Evolutionary conservation across 805 yeast species (phyloP).

Genomic region (Pichia nanzhaoensis): DNA sequence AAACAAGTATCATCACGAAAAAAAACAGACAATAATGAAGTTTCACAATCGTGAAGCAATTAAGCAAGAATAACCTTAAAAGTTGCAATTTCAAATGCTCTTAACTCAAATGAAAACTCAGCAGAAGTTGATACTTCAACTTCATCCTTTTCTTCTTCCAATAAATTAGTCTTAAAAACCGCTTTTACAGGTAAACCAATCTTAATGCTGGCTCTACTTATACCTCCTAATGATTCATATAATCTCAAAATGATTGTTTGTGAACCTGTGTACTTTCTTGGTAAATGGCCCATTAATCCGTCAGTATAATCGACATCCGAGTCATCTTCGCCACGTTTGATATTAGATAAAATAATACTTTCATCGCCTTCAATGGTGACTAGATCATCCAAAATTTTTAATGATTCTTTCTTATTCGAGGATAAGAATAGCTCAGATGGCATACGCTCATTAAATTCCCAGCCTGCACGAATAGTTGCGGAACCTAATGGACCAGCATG

Average conservation of each 20-base stretch:
- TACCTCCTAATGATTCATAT: conserved; percentile 87
- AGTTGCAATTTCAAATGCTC: conserved; percentile 77
- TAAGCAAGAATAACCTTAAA: conserved; percentile 39
- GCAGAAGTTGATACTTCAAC: conserved; percentile 28
- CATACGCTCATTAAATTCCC: conserved; percentile 64
- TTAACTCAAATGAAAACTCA: conserved; percentile 37
- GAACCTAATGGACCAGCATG: conserved; percentile 62
- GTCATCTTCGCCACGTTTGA: conserved; percentile 89
- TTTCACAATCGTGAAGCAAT: too few relatives aligned
- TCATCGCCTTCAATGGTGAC: conserved; percentile 40
- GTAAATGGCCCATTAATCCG: conserved; percentile 32
- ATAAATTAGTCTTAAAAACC: conserved; percentile 50
- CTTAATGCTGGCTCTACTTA: conserved; percentile 43
- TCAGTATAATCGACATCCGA: conserved; percentile 38
- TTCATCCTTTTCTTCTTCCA: conserved; percentile 47
- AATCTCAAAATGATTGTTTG: conserved; percentile 62
- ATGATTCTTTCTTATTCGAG: background rate
- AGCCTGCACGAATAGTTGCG: conserved; percentile 66
- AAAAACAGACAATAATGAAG: too few relatives aligned
- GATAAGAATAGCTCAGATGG: conserved; percentile 16
- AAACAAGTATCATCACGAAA: too few relatives aligned
- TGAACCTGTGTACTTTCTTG: conserved; percentile 38
- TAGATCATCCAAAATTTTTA: conserved; percentile 13
- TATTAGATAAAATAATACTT: conserved; percentile 61
- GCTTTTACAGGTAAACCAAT: conserved; percentile 37